Base-by-base conservation (phyloP, 2,329 filamentous ascomycete species). In the Trichoderma guizhouense region DNA sequence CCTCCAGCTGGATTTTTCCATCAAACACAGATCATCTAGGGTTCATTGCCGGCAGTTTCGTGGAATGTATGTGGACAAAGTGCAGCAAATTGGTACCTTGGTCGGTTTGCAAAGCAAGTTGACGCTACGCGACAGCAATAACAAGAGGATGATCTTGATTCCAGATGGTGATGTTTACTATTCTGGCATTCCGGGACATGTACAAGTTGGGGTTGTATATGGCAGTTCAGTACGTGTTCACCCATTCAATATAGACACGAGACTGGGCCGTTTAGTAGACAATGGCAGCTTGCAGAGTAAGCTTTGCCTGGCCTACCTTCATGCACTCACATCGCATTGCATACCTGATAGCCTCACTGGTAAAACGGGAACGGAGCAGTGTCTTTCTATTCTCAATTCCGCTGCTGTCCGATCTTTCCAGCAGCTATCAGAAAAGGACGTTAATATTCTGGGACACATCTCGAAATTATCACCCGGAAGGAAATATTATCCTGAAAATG, bases 311-410 rank as follows among this genome's bases (percentile, higher is more conserved):
- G 80, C 9, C 86, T 15, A 86, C 32, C 77, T 91, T 0, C 88
- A 91, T 73, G 87, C 85, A 0, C 71, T 89, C 0, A 90, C 88
- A 0, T 86, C 87, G 0, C 82, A 83, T 63, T 86, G 82, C 30
- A 77, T 88, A 0, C 84, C 85, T 0, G 88, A 90, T 74, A 79
- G 78, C 0, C 79, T 90, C 0, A 87, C 84, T 0, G 61, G 75
- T 0, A 77, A 78, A 6, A 90, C 87, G 0, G 89, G 89, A 0
- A 88, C 86, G 0, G 88, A 91, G 73, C 77, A 86, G 60, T 86
- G 87, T 0, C 74, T 90, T 0, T 73, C 76, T 0, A 86, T 88
- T 1, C 76, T 91, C 0, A 57, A 72, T 0, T 87, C 85, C 0
- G 86, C 86, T 0, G 81, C 86, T 0, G 77, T 88, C 0, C 76